A percentile compares a stretch with the other conserved stretches of the same genome.
These are phyloP conservation scores for Epithemia pelagica DNA, from an alignment of 108 stramenopile genomes.

Conservation along the genomic window DNA sequence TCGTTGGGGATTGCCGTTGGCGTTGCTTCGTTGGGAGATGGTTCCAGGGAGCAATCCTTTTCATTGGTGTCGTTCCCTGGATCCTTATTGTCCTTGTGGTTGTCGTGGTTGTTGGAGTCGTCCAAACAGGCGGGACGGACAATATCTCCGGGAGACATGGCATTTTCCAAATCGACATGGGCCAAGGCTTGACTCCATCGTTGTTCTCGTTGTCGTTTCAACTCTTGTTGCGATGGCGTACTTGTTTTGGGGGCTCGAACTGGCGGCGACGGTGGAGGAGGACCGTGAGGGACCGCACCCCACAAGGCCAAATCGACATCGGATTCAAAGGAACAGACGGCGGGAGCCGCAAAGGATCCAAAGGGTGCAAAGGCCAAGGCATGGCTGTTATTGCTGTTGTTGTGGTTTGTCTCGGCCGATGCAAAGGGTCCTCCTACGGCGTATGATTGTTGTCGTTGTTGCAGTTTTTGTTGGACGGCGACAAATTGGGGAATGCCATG, in stretches of 20 bases:
- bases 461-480: too few relatives aligned
- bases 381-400: constrained; percentile 1
- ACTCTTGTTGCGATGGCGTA: neutral
- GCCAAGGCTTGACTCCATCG: constrained; percentile 21
- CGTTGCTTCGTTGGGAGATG: too few relatives aligned
- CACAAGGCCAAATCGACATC: constrained; percentile 75
- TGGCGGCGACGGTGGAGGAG: too few relatives aligned
- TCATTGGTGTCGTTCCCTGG: constrained; percentile 12
- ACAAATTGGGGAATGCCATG: neutral
- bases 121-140: neutral
- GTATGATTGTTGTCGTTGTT: too few relatives aligned
- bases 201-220: constrained; percentile 5
- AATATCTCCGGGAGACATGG: neutral
- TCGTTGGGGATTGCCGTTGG: too few relatives aligned
- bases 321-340: constrained; percentile 60
- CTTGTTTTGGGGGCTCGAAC: too few relatives aligned
- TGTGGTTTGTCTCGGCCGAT: too few relatives aligned
- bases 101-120: neutral
- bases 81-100: constrained; percentile 1
- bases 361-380: constrained; percentile 37
- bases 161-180: constrained; percentile 17
- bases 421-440: neutral
- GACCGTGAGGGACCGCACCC: constrained; percentile 71
- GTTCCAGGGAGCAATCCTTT: too few relatives aligned
- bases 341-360: constrained; percentile 65